Conservation (phyloP, 768 basidiomycete species). For the Leccinellum rugosiceps region DNA sequence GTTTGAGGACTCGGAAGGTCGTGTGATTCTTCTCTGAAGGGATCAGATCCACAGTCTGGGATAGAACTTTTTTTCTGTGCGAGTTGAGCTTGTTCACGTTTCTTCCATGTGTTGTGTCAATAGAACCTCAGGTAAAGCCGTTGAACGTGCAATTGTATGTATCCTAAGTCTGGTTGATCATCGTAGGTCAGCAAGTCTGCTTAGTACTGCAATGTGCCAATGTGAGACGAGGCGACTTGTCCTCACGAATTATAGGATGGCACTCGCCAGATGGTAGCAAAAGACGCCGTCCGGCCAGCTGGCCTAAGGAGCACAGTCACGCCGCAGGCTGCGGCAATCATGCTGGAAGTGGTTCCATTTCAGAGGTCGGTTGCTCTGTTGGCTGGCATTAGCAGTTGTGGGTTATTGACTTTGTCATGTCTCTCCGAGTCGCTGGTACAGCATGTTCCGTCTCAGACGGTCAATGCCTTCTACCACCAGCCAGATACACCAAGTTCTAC, state of each 20-base stretch:
- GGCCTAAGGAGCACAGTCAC: background rate
- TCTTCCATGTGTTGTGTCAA: background rate
- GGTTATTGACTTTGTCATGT: background rate
- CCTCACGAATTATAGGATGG: background rate
- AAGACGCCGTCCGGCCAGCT: background rate
- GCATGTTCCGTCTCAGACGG: background rate
- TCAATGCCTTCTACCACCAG: background rate
- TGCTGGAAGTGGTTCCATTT: too few species aligned
- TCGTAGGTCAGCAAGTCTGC: background rate
- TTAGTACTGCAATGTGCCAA: background rate
- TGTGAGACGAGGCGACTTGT: background rate
- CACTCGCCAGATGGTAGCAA: background rate
- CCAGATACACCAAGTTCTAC: too few species aligned
- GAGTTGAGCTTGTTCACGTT: background rate
- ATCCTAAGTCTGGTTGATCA: background rate
- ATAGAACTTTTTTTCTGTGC: background rate
- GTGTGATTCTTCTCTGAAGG: constrained; percentile 12
- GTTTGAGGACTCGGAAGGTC: constrained; percentile 24
- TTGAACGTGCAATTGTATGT: background rate
- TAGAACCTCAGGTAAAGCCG: background rate
- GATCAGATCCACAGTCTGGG: background rate
- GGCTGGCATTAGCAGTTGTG: background rate
- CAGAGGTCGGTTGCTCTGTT: background rate
- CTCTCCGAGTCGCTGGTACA: background rate
- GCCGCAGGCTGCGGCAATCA: too few species aligned